Conservation (phyloP, 305 asterid species). For the Fraxinus latifolia region DNA sequence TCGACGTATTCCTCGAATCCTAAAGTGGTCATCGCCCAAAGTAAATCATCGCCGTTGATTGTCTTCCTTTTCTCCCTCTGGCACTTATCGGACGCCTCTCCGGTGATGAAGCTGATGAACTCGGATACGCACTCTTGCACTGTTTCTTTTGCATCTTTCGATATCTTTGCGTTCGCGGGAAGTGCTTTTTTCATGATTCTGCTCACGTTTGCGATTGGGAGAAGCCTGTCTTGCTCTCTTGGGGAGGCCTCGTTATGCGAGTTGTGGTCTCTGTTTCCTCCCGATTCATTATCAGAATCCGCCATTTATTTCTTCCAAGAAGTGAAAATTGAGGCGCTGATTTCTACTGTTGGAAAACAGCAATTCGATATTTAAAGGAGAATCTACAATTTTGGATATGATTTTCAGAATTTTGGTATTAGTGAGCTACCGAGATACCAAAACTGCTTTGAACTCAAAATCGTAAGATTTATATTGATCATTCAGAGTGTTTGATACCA, state of each 20-base stretch:
- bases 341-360: not conserved
- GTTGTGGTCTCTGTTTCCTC: constrained; percentile 48
- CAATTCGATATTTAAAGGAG: not conserved
- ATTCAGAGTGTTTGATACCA: not conserved
- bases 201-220: constrained; percentile 86
- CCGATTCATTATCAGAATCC: constrained; percentile 86
- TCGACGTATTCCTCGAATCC: constrained; percentile 87
- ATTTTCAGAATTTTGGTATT: not conserved
- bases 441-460: not conserved
- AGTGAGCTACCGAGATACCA: not conserved
- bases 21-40: constrained; percentile 86
- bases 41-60: constrained; percentile 78
- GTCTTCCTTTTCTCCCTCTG: constrained; percentile 89
- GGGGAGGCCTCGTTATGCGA: constrained; percentile 46
- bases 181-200: constrained; percentile 81
- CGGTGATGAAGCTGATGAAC: constrained; percentile 85
- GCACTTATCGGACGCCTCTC: constrained; percentile 88
- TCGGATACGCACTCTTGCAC: constrained; percentile 94
- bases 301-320: constrained; percentile 41
- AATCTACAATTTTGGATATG: not conserved
- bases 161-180: constrained; percentile 84
- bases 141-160: constrained; percentile 80
- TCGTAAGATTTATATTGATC: not conserved
- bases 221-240: constrained; percentile 76
- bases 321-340: not conserved